Percentiles rank a stretch among this genome's conserved stretches.
Evolutionary conservation across 148 eudicot species (phyloP).

Genomic region (Gaultheria prostrata): DNA sequence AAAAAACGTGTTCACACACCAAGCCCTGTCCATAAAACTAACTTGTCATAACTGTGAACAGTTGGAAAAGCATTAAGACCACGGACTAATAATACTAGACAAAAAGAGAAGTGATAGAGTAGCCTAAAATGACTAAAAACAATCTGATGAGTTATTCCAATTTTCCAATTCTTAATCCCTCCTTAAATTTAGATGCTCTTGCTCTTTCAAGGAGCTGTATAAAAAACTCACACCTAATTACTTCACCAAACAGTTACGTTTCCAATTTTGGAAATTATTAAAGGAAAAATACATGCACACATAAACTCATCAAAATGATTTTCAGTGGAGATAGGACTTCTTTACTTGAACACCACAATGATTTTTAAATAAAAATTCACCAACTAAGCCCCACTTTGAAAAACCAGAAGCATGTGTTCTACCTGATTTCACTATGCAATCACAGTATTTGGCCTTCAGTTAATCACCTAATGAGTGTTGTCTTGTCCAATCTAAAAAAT

Average conservation of each 20-base stretch:
- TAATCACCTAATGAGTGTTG: neutral
- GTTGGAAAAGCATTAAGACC: neutral
- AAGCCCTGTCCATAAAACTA: too few species aligned
- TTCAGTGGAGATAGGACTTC: neutral
- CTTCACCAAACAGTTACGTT: neutral
- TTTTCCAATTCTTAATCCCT: neutral
- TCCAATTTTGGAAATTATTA: neutral
- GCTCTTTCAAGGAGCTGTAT: neutral
- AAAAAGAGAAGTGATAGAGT: neutral
- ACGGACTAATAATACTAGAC: neutral
- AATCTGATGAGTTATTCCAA: neutral
- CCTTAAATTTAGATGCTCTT: neutral
- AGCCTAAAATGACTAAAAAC: neutral
- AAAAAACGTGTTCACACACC: too few species aligned
- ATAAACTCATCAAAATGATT: neutral
- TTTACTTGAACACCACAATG: neutral
- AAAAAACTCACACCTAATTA: neutral
- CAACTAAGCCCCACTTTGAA: neutral
- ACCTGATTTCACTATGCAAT: conserved; percentile 1
- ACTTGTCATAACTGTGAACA: neutral
- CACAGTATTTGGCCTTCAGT: neutral
- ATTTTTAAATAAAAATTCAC: neutral
- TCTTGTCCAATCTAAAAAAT: neutral
- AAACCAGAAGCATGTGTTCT: neutral
- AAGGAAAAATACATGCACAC: neutral